Evolutionary conservation across 805 yeast genomes (phyloP), one percentile per base, ranked within the genome.

Genomic region (Maudiozyma pseudohumilis): DNA sequence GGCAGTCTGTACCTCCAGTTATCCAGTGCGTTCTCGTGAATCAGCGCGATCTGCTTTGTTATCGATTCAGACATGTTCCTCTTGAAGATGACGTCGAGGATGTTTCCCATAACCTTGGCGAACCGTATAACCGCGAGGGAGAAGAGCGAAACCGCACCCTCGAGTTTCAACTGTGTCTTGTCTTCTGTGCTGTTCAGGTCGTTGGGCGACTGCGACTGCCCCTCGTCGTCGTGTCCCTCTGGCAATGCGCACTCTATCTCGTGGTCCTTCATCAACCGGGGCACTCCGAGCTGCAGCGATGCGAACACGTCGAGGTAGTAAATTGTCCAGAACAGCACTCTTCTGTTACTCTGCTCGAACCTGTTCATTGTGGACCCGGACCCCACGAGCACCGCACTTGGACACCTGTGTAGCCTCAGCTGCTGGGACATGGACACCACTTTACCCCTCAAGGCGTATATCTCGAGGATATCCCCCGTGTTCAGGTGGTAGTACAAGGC

Each of bases 161-260:
- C 82, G 41, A 81, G 65, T 11, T 77, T 70, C 27, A 38, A 72
- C 66, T 51, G 78, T 17, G 31, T 16, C n/a, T n/a, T n/a, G n/a
- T n/a, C n/a, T n/a, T n/a, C n/a, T n/a, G n/a, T n/a, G n/a, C n/a
- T n/a, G n/a, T n/a, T n/a, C n/a, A n/a, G n/a, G n/a, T n/a, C n/a
- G 72, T 42, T 28, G 11, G 32, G 36, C 6, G 38, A 27, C 16
- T 27, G 45, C 16, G 42, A 46, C 13, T 47, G 45, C 13, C 44
- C 41, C 35, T 56, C 56, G 7, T 56, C 58, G 31, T 57, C 52
- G 38, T 65, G 69, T 23, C 73, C 62, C 35, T 80, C 75, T 1
- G 96, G 95, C 49, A 82, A 60, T 1, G 89, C 88, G 65, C 95
- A 85, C 55, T 85, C 94, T 35, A 86, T 75, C 55, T 84, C 94